phyloP scores from a whole-genome alignment of 805 yeast genomes.

The Candida peoriensis region DNA sequence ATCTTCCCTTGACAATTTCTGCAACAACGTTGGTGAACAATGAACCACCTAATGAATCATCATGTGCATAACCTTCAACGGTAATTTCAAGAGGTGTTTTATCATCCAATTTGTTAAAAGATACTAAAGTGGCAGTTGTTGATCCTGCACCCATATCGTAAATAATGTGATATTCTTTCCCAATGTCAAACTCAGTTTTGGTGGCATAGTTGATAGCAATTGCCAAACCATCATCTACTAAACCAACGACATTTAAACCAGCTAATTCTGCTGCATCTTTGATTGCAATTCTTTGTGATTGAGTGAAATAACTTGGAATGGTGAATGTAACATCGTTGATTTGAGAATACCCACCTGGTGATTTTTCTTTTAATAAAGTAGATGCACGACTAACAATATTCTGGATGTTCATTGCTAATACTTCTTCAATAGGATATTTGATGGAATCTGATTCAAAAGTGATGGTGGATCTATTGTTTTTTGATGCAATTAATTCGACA shows the following conservation, averaged over 20 bases:
- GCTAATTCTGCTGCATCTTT: conserved; percentile 70
- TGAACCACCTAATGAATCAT: conserved; percentile 71
- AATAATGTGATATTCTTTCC: conserved; percentile 58
- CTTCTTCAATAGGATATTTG: conserved; percentile 64
- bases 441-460: conserved; percentile 48
- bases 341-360: conserved; percentile 41
- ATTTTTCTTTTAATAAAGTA: conserved; percentile 47
- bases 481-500: conserved; percentile 36
- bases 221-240: conserved; percentile 90
- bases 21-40: conserved; percentile 62
- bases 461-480: conserved; percentile 47
- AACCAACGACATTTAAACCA: conserved; percentile 54
- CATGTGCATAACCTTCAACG: conserved; percentile 68
- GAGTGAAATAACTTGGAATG: conserved; percentile 67
- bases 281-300: conserved; percentile 64
- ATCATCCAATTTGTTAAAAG: conserved; percentile 43
- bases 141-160: conserved; percentile 95
- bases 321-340: conserved; percentile 69
- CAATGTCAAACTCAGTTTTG: conserved; percentile 39
- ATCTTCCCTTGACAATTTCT: conserved; percentile 53
- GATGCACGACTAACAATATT: conserved; percentile 65
- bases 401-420: conserved; percentile 75
- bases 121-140: conserved; percentile 79
- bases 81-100: conserved; percentile 44
- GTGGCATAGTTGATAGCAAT: conserved; percentile 79